phyloP scores from a whole-genome alignment of 1,139 yeast species.

The Geotrichum candidum region DNA sequence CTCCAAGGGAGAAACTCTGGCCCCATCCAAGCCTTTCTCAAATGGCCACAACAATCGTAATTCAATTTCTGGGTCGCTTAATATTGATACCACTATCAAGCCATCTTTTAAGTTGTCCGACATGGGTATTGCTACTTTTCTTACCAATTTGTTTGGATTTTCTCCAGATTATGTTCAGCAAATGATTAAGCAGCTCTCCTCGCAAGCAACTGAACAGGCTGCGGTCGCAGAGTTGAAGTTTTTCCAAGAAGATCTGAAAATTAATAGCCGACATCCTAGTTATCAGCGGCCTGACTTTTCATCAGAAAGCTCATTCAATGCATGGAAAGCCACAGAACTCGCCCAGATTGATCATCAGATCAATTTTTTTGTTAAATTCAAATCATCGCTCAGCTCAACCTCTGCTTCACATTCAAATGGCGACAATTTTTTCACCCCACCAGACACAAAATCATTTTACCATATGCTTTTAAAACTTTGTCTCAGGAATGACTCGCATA shows the following conservation, averaged over 20 bases:
- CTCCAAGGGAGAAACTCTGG: slow-evolving; percentile 13
- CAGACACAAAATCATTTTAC: slow-evolving; percentile 39
- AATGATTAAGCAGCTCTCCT: slow-evolving; percentile 32
- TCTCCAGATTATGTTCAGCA: slow-evolving; percentile 28
- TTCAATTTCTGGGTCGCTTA: slow-evolving; percentile 1
- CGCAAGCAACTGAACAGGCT: slow-evolving; percentile 41
- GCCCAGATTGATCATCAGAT: slow-evolving; percentile 38
- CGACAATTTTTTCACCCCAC: slow-evolving; percentile 26
- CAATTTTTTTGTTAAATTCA: slow-evolving; percentile 15
- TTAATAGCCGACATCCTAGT: slow-evolving; percentile 40
- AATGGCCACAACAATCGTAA: slow-evolving; percentile 7
- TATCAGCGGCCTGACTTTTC: slow-evolving; percentile 41
- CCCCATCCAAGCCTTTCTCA: slow-evolving; percentile 1
- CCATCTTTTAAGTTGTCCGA: slow-evolving; percentile 30
- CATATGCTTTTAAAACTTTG: slow-evolving; percentile 32
- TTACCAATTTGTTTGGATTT: slow-evolving; percentile 24
- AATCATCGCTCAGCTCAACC: slow-evolving; percentile 8
- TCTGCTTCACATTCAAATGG: not conserved
- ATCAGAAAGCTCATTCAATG: slow-evolving; percentile 38
- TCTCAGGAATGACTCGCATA: slow-evolving; percentile 32
- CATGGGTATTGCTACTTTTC: slow-evolving; percentile 27
- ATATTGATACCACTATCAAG: slow-evolving; percentile 5
- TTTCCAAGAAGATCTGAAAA: slow-evolving; percentile 38
- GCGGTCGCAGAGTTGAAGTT: slow-evolving; percentile 45
- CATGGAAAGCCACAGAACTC: slow-evolving; percentile 50